Evolutionary conservation across 148 eudicot species (phyloP).

Genomic region (Cornus controversa): DNA sequence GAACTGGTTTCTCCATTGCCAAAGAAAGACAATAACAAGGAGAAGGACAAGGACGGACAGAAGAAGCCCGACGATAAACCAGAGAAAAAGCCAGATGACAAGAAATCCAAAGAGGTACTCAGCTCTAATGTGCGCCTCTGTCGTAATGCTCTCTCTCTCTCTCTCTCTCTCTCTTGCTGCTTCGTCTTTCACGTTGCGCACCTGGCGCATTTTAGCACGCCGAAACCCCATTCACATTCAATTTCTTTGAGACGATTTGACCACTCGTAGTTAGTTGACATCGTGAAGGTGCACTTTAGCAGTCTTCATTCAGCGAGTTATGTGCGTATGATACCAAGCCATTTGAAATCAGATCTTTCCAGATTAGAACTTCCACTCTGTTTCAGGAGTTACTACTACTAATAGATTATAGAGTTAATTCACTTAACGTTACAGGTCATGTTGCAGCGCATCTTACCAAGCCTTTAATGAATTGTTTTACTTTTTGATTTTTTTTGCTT

Average conservation of each 20-base stretch:
- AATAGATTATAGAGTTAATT: too few relatives aligned
- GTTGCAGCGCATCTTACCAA: constrained; percentile 7
- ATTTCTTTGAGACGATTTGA: not conserved
- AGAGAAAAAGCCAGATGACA: constrained; percentile 22
- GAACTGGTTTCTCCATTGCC: constrained; percentile 56
- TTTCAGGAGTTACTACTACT: too few relatives aligned
- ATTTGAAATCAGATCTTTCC: not conserved
- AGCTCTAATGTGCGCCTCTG: constrained; percentile 5
- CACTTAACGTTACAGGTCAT: too few relatives aligned
- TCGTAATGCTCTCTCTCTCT: not conserved
- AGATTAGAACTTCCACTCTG: too few relatives aligned
- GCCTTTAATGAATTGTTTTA: not conserved
- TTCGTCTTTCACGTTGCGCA: not conserved
- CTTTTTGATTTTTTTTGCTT: not conserved
- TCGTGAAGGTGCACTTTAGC: too few relatives aligned
- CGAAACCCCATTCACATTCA: not conserved
- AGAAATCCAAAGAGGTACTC: constrained; percentile 51
- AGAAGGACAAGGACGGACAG: not conserved
- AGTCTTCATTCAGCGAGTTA: not conserved
- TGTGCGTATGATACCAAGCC: not conserved
- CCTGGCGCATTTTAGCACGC: constrained; percentile 10
- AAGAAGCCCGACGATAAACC: not conserved
- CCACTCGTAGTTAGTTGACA: too few relatives aligned
- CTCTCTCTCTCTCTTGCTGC: not conserved
- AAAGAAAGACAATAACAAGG: constrained; percentile 27